A percentile compares a stretch with the other conserved stretches of the same genome.
Evolutionary conservation across 176 grass and related monocot species (phyloP).

Genomic region (Eragrostis curvula): DNA sequence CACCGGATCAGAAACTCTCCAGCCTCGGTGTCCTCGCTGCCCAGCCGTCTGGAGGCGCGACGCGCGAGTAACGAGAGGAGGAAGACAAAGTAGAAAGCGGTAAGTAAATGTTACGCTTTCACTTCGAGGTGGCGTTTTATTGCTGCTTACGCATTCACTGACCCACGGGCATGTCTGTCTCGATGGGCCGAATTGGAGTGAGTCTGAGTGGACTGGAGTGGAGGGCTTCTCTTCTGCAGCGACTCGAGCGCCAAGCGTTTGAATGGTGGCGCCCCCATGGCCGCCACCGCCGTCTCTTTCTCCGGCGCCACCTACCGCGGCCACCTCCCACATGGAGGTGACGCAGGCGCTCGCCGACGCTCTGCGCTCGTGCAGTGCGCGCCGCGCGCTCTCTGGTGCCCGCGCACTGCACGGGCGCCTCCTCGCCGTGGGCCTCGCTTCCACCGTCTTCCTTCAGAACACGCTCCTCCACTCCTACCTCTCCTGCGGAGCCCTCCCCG

Average conservation of each 20-base stretch:
- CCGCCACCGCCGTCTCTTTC: slow-evolving; percentile 40
- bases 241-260: slow-evolving; percentile 32
- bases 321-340: slow-evolving; percentile 65
- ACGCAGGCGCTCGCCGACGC: slow-evolving; percentile 75
- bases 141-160: not conserved
- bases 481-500: slow-evolving; percentile 62
- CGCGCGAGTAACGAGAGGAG: slow-evolving; percentile 11
- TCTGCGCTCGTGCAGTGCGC: slow-evolving; percentile 53
- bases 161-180: not conserved
- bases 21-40: not conserved
- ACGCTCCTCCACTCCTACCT: slow-evolving; percentile 83
- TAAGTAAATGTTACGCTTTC: not conserved
- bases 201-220: too few relatives aligned
- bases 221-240: slow-evolving; percentile 2
- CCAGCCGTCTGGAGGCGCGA: slow-evolving; percentile 14
- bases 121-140: not conserved
- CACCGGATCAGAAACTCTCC: slow-evolving; percentile 17
- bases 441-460: slow-evolving; percentile 89
- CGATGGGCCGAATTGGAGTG: not conserved
- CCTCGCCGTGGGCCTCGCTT: slow-evolving; percentile 73
- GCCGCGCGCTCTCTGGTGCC: slow-evolving; percentile 42
- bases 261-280: slow-evolving; percentile 85
- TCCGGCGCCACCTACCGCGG: not conserved
- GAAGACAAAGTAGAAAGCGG: not conserved
- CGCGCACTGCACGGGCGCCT: slow-evolving; percentile 78